Evolutionary conservation across 2,329 filamentous ascomycete species (phyloP).

Genomic region (Hymenoscyphus fructigenus): DNA sequence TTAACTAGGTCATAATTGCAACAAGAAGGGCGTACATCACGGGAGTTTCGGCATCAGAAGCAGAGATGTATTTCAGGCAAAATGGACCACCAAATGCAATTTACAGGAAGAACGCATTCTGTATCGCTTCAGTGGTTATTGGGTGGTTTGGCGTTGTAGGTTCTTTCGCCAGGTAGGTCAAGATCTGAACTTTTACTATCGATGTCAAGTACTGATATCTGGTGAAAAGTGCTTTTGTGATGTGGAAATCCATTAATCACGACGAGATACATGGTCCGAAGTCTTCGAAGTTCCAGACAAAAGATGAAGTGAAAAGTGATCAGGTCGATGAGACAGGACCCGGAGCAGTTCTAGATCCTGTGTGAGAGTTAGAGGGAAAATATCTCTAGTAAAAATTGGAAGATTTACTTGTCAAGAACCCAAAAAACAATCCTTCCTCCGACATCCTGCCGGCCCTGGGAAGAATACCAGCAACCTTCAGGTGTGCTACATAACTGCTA

Average conservation of each 20-base stretch:
- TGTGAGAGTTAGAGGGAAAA: neutral
- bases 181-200: neutral
- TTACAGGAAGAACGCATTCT: constrained; percentile 50
- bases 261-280: constrained; percentile 36
- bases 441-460: too few species aligned
- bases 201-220: constrained; percentile 1
- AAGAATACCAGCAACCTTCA: too few species aligned
- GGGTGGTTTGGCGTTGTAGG: constrained; percentile 52
- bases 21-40: constrained; percentile 46
- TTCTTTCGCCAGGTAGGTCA: constrained; percentile 45
- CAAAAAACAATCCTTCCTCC: too few species aligned
- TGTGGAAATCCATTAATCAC: constrained; percentile 39
- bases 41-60: constrained; percentile 37
- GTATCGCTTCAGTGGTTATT: constrained; percentile 51
- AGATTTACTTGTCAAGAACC: too few species aligned
- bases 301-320: constrained; percentile 14
- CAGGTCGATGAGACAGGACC: neutral
- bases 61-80: constrained; percentile 33
- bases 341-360: neutral
- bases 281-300: constrained; percentile 22
- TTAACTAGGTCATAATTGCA: constrained; percentile 45
- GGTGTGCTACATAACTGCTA: too few species aligned
- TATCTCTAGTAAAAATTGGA: too few species aligned
- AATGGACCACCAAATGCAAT: constrained; percentile 40
- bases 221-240: constrained; percentile 35